Evolutionary conservation across 2,329 filamentous ascomycete genomes (phyloP), one percentile per base, ranked within the genome.

Genomic region (Hypomyces perniciosus): DNA sequence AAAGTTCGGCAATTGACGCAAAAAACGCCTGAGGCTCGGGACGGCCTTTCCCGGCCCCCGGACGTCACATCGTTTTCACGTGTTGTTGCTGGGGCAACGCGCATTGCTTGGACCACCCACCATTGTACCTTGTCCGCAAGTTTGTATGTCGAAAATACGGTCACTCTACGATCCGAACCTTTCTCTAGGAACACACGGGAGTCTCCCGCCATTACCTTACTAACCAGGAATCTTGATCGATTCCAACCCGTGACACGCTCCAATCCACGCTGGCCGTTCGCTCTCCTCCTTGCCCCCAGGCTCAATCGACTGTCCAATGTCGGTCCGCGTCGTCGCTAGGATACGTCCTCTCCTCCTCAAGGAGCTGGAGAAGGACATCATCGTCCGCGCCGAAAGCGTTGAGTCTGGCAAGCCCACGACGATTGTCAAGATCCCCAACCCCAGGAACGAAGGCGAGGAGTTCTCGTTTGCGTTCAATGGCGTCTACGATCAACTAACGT

Each of bases 401-500:
- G 79, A 84, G 46, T 72, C 80, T 43, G 79, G 79, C 58, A 79
- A 77, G 57, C 77, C 83, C 20, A 81, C 79, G 55, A 84, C 78
- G 28, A 72, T 95, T 30, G 83, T 97, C 63, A 86, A 87, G 67
- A 95, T 97, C 62, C 92, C 92, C 4, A 96, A 90, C 65, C 91
- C 92, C 0, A 96, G 93, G 74, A 96, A 96, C 63, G 88, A 89
- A 57, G 76, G 80, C 26, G 92, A 97, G 70, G 87, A 91, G 63
- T 97, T 91, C 70, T 90, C 87, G 48, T 99, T 97, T 67, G 83
- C 91, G 47, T 97, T 97, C 77, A 95, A 93, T 75, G 82, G 87
- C 59, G 92, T 97, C 50, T 97, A 96, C 68, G 89, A 89, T 63
- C 81, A 85, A 61, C 69, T 79, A 34, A 85, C 88, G 12, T 83